A percentile compares a stretch with the other conserved stretches of the same genome.
Evolutionary conservation across 371 early-diverging fungal species (phyloP).

Genomic region (Mucor indicus): DNA sequence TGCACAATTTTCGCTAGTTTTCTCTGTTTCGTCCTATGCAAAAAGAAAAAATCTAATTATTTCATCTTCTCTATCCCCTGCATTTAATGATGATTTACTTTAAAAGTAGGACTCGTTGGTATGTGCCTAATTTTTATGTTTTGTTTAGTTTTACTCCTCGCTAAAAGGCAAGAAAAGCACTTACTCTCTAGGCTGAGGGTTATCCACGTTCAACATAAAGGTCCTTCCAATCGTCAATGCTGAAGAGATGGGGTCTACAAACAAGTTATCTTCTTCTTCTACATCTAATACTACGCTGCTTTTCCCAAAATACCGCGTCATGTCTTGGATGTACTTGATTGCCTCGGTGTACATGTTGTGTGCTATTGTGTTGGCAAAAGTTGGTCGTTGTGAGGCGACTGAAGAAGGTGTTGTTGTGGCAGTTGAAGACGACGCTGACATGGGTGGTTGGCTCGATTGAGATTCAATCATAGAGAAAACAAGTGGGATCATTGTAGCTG

Average conservation of each 20-base stretch:
- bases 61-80: too few relatives aligned
- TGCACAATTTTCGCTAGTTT: too few relatives aligned
- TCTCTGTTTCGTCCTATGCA: too few relatives aligned
- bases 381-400: neutral
- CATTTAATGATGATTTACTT: neutral
- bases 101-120: neutral
- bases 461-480: conserved; percentile 31
- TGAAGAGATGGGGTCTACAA: conserved; percentile 24
- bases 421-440: neutral
- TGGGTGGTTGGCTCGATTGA: neutral
- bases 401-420: neutral
- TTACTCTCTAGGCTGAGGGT: conserved; percentile 32
- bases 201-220: conserved; percentile 37
- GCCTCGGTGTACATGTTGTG: conserved; percentile 42
- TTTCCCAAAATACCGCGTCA: conserved; percentile 27
- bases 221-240: conserved; percentile 32
- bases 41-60: too few relatives aligned
- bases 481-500: conserved; percentile 28
- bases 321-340: conserved; percentile 26
- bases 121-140: too few relatives aligned
- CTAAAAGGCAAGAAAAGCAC: too few relatives aligned
- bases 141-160: too few relatives aligned
- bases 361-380: conserved; percentile 21
- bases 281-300: conserved; percentile 33
- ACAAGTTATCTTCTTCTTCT: conserved; percentile 22